phyloP scores from a whole-genome alignment of 352 stramenopile genomes.

The Globisporangium lucens region DNA sequence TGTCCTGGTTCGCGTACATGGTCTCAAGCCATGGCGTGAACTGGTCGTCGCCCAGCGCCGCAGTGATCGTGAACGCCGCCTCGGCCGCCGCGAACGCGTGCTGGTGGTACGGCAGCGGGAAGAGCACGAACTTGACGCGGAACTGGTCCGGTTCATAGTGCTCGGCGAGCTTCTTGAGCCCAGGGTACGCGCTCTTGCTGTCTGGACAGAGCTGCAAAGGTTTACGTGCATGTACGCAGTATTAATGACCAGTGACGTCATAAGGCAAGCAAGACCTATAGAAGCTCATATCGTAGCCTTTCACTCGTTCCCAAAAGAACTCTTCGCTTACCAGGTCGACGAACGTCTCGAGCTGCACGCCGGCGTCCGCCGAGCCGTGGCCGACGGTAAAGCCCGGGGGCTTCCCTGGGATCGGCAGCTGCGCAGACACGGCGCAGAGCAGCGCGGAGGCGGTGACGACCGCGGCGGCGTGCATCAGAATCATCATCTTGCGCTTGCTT shows the following conservation, averaged over 20 bases:
- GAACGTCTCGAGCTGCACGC: conserved; percentile 81
- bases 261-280: too few relatives aligned
- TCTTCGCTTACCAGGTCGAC: conserved; percentile 57
- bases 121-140: conserved; percentile 69
- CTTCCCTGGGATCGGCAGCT: conserved; percentile 59
- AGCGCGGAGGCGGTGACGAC: conserved; percentile 16
- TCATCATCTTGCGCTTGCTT: conserved; percentile 12
- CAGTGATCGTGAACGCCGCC: conserved; percentile 61
- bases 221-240: background rate
- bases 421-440: conserved; percentile 21
- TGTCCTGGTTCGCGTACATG: conserved; percentile 76
- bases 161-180: conserved; percentile 52
- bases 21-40: conserved; percentile 78
- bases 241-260: background rate
- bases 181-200: conserved; percentile 66
- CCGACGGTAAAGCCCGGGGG: conserved; percentile 65
- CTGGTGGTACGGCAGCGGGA: conserved; percentile 78
- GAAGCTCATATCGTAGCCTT: background rate
- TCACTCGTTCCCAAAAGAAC: background rate
- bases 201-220: conserved; percentile 62
- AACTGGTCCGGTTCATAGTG: conserved; percentile 59
- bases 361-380: conserved; percentile 41
- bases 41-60: conserved; percentile 42
- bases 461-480: conserved; percentile 22
- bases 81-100: conserved; percentile 67